Conservation (phyloP, 805 yeast genomes). For the Brettanomyces nanus region DNA sequence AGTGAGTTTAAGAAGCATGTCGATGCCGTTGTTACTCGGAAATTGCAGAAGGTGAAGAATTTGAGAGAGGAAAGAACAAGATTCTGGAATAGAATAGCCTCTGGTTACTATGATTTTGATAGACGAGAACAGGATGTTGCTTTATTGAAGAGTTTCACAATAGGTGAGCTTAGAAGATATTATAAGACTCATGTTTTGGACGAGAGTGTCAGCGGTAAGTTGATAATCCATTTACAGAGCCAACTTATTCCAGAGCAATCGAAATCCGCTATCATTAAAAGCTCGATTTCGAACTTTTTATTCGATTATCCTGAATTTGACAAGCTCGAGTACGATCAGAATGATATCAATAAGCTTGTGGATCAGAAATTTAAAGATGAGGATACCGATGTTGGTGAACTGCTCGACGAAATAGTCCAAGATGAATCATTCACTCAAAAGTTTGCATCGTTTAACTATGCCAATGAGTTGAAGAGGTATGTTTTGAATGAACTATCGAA, state of each 20-base stretch:
- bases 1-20: conserved; percentile 65
- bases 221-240: conserved; percentile 60
- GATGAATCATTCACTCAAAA: conserved; percentile 9
- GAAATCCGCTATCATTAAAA: conserved; percentile 16
- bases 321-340: conserved; percentile 18
- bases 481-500: conserved; percentile 10
- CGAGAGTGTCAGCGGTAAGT: conserved; percentile 25
- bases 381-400: conserved; percentile 6
- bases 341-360: conserved; percentile 10
- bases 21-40: conserved; percentile 55
- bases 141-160: conserved; percentile 42
- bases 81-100: conserved; percentile 58
- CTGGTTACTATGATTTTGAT: conserved; percentile 74
- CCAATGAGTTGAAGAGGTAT: conserved; percentile 10
- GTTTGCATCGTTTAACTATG: conserved; percentile 14
- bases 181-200: conserved; percentile 36
- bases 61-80: conserved; percentile 65
- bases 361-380: conserved; percentile 5
- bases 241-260: conserved; percentile 25
- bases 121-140: conserved; percentile 50
- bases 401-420: conserved; percentile 16
- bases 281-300: conserved; percentile 23
- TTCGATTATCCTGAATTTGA: conserved; percentile 22
- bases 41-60: conserved; percentile 67
- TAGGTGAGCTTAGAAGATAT: conserved; percentile 49